Evolutionary conservation across 1,284 basidiomycete species (phyloP).

Genomic region (Ustanciosporium gigantosporum): DNA sequence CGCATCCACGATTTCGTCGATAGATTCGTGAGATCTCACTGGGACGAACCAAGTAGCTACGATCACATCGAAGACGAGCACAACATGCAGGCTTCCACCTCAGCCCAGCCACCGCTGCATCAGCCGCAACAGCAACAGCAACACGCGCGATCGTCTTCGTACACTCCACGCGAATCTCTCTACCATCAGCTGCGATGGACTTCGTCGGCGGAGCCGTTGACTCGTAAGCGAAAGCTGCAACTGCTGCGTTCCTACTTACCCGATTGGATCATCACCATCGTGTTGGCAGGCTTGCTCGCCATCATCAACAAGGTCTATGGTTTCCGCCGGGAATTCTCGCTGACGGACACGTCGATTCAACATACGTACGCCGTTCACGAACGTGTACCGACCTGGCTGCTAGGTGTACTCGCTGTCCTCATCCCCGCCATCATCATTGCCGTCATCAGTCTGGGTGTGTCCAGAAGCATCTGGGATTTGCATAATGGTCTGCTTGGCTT

Average conservation of each 20-base stretch:
- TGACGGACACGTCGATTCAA: slow-evolving; percentile 66
- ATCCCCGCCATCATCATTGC: slow-evolving; percentile 67
- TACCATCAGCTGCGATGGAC: slow-evolving; percentile 29
- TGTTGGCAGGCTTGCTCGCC: slow-evolving; percentile 68
- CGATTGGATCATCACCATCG: slow-evolving; percentile 55
- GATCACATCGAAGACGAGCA: no score
- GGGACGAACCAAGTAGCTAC: no score
- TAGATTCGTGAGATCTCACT: no score
- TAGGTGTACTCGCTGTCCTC: slow-evolving; percentile 38
- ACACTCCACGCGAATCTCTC: slow-evolving; percentile 26
- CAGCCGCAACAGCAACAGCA: no score
- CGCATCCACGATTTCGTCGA: no score
- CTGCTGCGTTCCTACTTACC: slow-evolving; percentile 31
- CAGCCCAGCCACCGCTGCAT: no score
- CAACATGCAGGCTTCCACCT: no score
- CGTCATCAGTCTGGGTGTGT: slow-evolving; percentile 71
- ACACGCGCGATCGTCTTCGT: no score
- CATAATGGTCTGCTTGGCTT: slow-evolving; percentile 80
- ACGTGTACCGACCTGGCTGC: slow-evolving; percentile 73
- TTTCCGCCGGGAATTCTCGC: slow-evolving; percentile 69
- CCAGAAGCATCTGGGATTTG: slow-evolving; percentile 83
- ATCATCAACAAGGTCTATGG: slow-evolving; percentile 74
- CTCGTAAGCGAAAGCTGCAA: slow-evolving; percentile 11
- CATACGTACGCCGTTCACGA: slow-evolving; percentile 78
- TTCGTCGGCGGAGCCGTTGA: slow-evolving; percentile 7